phyloP scores from a whole-genome alignment of 1,284 basidiomycete species.

The Fomitopsis schrenkii region DNA sequence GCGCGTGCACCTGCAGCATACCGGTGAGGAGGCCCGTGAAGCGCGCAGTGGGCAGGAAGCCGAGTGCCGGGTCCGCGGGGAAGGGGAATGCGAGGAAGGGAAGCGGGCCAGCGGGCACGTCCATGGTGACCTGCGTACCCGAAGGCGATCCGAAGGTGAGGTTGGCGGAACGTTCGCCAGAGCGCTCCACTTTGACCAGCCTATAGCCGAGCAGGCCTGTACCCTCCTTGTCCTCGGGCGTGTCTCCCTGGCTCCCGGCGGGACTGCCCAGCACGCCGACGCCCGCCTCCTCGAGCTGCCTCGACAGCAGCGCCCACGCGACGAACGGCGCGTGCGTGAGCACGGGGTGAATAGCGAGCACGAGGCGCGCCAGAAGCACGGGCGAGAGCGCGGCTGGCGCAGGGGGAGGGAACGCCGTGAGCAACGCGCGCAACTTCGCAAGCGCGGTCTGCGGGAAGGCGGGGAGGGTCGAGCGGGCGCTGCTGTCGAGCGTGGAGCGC shows the following conservation, averaged over 20 bases:
- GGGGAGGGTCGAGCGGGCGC: constrained; percentile 47
- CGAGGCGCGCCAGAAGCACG: constrained; percentile 45
- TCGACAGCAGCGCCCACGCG: constrained; percentile 56
- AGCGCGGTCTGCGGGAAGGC: constrained; percentile 63
- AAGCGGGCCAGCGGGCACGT: constrained; percentile 45
- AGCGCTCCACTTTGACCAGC: constrained; percentile 36
- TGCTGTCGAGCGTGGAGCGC: constrained; percentile 16
- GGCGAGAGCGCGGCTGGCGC: constrained; percentile 38
- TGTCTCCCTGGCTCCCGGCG: constrained; percentile 28
- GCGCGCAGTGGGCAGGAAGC: constrained; percentile 27
- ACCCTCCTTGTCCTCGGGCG: constrained; percentile 25
- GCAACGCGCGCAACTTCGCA: constrained; percentile 42
- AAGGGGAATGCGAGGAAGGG: constrained; percentile 23
- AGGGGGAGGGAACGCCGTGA: constrained; percentile 39
- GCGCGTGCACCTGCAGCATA: constrained; percentile 32
- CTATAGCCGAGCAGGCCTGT: constrained; percentile 52
- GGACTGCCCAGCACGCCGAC: constrained; percentile 51
- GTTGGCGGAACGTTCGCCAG: constrained; percentile 34
- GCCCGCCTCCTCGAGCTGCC: constrained; percentile 48
- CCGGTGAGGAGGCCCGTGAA: constrained; percentile 31
- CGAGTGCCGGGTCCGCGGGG: constrained; percentile 16
- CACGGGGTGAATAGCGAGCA: constrained; percentile 53
- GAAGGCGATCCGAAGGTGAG: constrained; percentile 38
- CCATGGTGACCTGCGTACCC: constrained; percentile 27
- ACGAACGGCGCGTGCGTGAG: constrained; percentile 51